Conservation (phyloP, 768 basidiomycete genomes). For the Rhodotorula babjevae region DNA sequence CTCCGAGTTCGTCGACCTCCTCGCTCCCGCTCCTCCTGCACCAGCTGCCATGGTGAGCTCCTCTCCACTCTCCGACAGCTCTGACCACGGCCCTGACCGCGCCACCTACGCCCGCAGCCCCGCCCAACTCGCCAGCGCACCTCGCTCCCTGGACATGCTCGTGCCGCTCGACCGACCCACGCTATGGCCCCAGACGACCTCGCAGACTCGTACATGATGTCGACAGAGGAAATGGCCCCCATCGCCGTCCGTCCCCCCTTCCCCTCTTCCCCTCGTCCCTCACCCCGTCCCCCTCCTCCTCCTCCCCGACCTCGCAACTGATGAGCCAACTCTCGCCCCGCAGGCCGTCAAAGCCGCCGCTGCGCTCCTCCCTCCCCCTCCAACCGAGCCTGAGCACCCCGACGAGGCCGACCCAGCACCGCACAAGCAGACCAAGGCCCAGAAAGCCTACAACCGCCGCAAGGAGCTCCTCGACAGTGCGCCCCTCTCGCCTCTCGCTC, state of each 20-base stretch:
- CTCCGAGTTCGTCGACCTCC: neutral
- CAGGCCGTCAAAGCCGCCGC: neutral
- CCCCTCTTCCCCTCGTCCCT: no score
- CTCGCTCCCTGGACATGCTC: slow-evolving; percentile 32
- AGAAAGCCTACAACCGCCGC: slow-evolving; percentile 35
- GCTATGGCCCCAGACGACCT: slow-evolving; percentile 15
- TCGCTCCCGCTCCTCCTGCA: neutral
- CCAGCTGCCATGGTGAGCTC: neutral
- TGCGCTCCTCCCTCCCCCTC: neutral
- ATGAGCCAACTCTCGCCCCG: neutral
- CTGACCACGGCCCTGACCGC: neutral
- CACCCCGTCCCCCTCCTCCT: no score
- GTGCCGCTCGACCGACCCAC: neutral
- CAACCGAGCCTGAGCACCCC: neutral
- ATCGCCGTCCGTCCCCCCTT: neutral
- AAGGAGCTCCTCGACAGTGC: slow-evolving; percentile 39
- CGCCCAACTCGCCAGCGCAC: slow-evolving; percentile 23
- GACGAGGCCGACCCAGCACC: neutral
- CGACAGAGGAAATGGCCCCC: slow-evolving; percentile 18
- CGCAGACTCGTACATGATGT: slow-evolving; percentile 24
- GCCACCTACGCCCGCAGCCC: neutral
- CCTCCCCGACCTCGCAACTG: neutral
- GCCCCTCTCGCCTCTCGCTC: neutral
- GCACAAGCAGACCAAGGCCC: slow-evolving; percentile 29
- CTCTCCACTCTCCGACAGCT: no score